Evolutionary conservation across 306 rosid genomes (phyloP).

Genomic region (Mucuna pruriens): DNA sequence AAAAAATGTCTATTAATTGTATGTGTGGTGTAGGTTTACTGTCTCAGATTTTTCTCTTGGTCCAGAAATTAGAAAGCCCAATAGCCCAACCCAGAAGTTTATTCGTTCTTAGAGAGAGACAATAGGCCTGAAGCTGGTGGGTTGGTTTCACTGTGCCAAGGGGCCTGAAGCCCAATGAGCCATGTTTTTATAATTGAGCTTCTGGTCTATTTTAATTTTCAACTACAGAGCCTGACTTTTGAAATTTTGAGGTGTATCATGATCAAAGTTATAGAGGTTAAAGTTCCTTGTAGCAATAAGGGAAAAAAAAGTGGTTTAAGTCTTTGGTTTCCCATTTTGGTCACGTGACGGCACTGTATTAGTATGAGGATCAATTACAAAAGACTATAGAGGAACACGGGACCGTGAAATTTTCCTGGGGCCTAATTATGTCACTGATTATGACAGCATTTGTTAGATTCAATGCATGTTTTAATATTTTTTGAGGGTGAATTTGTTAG

Average conservation of each 20-base stretch:
- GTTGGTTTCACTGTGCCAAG: conserved; percentile 25
- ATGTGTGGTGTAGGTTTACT: background rate
- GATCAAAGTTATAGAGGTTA: background rate
- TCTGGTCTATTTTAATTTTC: conserved; percentile 19
- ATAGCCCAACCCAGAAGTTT: background rate
- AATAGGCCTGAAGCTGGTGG: background rate
- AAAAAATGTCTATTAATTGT: background rate
- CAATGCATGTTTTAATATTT: background rate
- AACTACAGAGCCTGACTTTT: conserved; percentile 12
- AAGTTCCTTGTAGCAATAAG: background rate
- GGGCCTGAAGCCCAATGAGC: no score
- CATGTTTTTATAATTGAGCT: conserved; percentile 1
- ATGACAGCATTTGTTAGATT: conserved; percentile 27
- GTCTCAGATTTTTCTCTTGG: background rate
- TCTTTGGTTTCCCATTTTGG: background rate
- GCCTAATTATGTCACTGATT: background rate
- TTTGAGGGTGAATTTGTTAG: background rate
- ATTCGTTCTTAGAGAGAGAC: background rate
- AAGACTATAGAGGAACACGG: background rate
- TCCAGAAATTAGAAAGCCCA: background rate
- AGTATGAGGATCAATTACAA: background rate
- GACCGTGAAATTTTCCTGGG: background rate
- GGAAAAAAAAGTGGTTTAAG: background rate
- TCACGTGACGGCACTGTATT: conserved; percentile 8
- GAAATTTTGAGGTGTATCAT: conserved; percentile 19